Percentiles rank a stretch among this genome's conserved stretches.
These are phyloP conservation scores for Tetrapisispora nanseiensis DNA, from an alignment of 805 yeast species.

Conservation along the genomic window DNA sequence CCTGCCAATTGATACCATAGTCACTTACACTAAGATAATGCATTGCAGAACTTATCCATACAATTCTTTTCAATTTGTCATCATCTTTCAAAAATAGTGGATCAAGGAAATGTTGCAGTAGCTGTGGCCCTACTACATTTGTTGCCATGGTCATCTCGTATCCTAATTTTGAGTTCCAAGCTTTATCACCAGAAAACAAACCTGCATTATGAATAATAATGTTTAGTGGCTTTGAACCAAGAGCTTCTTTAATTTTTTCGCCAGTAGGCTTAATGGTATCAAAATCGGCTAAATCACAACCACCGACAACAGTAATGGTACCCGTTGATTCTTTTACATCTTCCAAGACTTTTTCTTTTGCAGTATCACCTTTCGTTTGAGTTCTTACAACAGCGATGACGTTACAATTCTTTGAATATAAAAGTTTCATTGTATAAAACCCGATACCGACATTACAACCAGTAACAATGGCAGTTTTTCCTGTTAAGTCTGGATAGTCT, in stretches of 20 bases:
- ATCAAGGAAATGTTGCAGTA: slow-evolving; percentile 31
- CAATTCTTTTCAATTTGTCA: slow-evolving; percentile 26
- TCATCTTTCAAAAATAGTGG: slow-evolving; percentile 30
- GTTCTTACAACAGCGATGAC: slow-evolving; percentile 29
- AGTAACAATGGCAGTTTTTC: slow-evolving; percentile 33
- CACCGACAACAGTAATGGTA: slow-evolving; percentile 16
- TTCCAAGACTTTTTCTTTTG: slow-evolving; percentile 21
- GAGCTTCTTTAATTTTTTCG: slow-evolving; percentile 8
- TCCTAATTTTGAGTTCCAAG: slow-evolving; percentile 27
- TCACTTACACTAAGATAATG: slow-evolving; percentile 22
- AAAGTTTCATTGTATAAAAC: slow-evolving; percentile 17
- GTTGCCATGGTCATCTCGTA: slow-evolving; percentile 31
- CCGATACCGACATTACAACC: slow-evolving; percentile 35
- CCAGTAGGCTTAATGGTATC: slow-evolving; percentile 28
- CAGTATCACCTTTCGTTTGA: slow-evolving; percentile 26
- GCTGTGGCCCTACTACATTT: slow-evolving; percentile 32
- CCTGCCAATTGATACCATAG: slow-evolving; percentile 29
- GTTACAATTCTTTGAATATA: slow-evolving; percentile 29
- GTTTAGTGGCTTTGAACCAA: slow-evolving; percentile 18
- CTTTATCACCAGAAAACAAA: slow-evolving; percentile 25
- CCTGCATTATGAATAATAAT: slow-evolving; percentile 33
- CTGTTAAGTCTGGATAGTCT: slow-evolving; percentile 31
- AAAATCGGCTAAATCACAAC: slow-evolving; percentile 34
- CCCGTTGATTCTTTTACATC: slow-evolving; percentile 23
- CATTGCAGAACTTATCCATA: slow-evolving; percentile 33